Percentiles rank a stretch among this genome's conserved stretches.
Conservation (phyloP, 495 filamentous ascomycete species). For the Neurospora cerealis region DNA sequence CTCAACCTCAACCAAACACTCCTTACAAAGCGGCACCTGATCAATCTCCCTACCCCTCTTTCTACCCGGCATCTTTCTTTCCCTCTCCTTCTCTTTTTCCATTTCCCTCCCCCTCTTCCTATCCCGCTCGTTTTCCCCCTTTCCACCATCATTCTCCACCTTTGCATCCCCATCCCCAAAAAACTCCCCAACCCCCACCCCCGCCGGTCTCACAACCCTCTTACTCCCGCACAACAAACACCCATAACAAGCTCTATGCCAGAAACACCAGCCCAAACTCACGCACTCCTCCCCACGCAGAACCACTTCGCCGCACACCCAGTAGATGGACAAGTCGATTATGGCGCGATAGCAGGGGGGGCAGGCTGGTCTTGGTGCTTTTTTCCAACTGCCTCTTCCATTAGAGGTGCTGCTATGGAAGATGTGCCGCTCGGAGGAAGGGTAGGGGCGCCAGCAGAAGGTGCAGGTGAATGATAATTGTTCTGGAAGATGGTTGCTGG, state of each 20-base stretch:
- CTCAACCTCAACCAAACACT: constrained; percentile 20
- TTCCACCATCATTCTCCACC: background rate
- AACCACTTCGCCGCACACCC: constrained; percentile 39
- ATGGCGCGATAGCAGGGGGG: constrained; percentile 27
- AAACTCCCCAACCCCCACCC: constrained; percentile 8
- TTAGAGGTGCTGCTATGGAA: constrained; percentile 11
- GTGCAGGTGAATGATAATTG: constrained; percentile 34
- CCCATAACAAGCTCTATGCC: constrained; percentile 37
- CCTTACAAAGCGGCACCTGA: constrained; percentile 26
- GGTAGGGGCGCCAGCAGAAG: constrained; percentile 31
- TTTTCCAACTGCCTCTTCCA: background rate
- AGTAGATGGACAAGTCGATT: constrained; percentile 35
- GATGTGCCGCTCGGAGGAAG: constrained; percentile 13
- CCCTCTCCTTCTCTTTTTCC: no score
- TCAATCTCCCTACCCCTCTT: constrained; percentile 18
- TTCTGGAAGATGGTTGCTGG: background rate
- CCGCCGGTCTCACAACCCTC: constrained; percentile 4
- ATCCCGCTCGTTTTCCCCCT: background rate
- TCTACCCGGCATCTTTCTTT: background rate
- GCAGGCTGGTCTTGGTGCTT: constrained; percentile 29
- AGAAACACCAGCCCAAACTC: constrained; percentile 40
- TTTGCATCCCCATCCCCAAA: constrained; percentile 1
- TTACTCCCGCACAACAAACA: constrained; percentile 34
- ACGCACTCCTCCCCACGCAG: constrained; percentile 35
- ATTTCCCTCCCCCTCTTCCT: background rate